A percentile compares a stretch with the other conserved stretches of the same genome.
Evolutionary conservation across 2,329 filamentous ascomycete species (phyloP).

Genomic region (Ustulina deusta): DNA sequence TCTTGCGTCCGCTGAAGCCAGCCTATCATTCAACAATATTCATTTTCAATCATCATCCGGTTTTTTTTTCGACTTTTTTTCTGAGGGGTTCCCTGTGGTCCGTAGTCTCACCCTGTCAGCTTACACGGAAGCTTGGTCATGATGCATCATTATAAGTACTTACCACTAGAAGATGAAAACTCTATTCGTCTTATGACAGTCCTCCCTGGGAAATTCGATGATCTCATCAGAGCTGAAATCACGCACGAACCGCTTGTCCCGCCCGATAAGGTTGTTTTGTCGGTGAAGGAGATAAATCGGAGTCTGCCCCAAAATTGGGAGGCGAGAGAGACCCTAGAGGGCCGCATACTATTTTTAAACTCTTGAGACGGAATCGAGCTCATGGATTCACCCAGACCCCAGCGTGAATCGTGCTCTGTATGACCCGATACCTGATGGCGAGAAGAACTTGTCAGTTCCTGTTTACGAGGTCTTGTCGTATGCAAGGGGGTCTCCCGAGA

Average conservation of each 20-base stretch:
- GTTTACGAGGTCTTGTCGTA: slow-evolving; percentile 42
- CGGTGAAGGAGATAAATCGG: slow-evolving; percentile 35
- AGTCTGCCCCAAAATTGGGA: slow-evolving; percentile 29
- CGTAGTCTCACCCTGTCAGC: neutral
- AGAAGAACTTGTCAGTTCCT: neutral
- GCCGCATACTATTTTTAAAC: slow-evolving; percentile 35
- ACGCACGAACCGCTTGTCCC: slow-evolving; percentile 32
- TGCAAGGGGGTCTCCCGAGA: slow-evolving; percentile 34
- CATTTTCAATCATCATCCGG: neutral
- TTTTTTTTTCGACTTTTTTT: neutral
- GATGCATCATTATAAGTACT: slow-evolving; percentile 34
- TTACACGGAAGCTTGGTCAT: neutral
- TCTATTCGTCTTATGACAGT: slow-evolving; percentile 41
- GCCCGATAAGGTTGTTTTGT: slow-evolving; percentile 15
- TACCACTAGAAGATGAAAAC: slow-evolving; percentile 31
- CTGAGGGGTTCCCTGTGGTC: neutral
- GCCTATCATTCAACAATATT: neutral
- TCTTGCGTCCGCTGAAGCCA: too few species aligned
- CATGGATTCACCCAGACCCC: slow-evolving; percentile 39
- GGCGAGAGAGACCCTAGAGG: slow-evolving; percentile 33
- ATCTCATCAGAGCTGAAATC: slow-evolving; percentile 38
- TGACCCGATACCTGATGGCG: slow-evolving; percentile 11
- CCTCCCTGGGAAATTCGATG: slow-evolving; percentile 36
- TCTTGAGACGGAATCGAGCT: neutral
- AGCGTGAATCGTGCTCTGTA: slow-evolving; percentile 21